These are phyloP conservation scores for Gossypium bickii DNA, from an alignment of 345 rosid species.

Conservation along the genomic window DNA sequence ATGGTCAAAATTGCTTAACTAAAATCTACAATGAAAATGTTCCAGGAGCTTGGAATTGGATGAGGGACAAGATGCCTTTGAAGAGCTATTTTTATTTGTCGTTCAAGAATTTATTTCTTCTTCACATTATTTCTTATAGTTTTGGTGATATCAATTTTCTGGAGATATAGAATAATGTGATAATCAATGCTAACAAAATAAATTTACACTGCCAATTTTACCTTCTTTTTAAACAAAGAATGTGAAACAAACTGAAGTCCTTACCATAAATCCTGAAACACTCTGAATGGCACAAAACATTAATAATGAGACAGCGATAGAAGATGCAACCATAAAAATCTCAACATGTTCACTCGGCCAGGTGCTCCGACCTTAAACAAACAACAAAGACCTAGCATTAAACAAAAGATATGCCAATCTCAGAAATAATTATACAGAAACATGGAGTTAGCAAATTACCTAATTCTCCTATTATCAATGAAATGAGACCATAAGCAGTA, in stretches of 20 bases:
- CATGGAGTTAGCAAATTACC: constrained; percentile 31
- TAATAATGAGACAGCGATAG: constrained; percentile 32
- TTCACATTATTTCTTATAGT: background rate
- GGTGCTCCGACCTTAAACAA: constrained; percentile 54
- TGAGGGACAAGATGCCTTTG: background rate
- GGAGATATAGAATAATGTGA: background rate
- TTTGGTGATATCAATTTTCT: background rate
- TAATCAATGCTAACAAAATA: background rate
- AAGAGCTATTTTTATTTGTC: background rate
- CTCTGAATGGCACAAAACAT: constrained; percentile 32
- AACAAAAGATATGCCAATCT: constrained; percentile 1
- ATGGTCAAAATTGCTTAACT: background rate
- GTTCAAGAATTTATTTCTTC: background rate
- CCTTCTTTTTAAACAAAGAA: background rate
- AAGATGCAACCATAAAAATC: constrained; percentile 38
- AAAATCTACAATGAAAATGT: background rate
- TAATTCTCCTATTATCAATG: constrained; percentile 52
- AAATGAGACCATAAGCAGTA: constrained; percentile 36
- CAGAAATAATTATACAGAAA: constrained; percentile 6
- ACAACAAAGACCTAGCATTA: constrained; percentile 8
- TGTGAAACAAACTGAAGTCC: background rate
- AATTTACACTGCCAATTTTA: background rate
- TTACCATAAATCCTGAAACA: constrained; percentile 45
- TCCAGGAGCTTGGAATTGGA: background rate
- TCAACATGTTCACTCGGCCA: constrained; percentile 45